Evolutionary conservation across 2,329 filamentous ascomycete species (phyloP), one percentile per base, ranked within the genome.

Genomic region (Colletotrichum tropicale): DNA sequence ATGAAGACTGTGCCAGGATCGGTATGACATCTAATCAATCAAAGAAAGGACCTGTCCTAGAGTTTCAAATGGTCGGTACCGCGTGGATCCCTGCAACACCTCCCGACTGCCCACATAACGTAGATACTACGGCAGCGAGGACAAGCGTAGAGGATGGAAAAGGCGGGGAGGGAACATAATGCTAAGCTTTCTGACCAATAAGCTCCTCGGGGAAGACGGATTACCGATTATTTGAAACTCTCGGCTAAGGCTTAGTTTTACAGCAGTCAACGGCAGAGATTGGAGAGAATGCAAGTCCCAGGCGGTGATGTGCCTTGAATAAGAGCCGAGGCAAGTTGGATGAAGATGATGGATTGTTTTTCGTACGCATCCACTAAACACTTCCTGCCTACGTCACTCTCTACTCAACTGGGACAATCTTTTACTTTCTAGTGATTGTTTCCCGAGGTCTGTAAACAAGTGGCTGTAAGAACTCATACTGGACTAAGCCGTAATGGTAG

Each of bases 301-400:
- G n/a, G n/a, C 43, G 10, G 43, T 52, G 43, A 21, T 52, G 43
- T 21, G 43, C 5, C n/a, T 21, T 52, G 43, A 21, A 5, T 13
- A 0, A 21, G 43, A 52, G 43, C 43, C 43, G 43, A 21, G 43
- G 43, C 43, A 21, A 52, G n/a, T 21, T 5, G n/a, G 10, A 13
- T 1, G n/a, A 52, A 52, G 10, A 2, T 0, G 1, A 21, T n/a
- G 43, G n/a, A 12, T 7, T 13, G 0, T 52, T 0, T 52, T n/a
- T n/a, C n/a, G n/a, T n/a, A n/a, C n/a, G n/a, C n/a, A n/a, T n/a
- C n/a, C n/a, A n/a, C n/a, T n/a, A n/a, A n/a, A n/a, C n/a, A n/a
- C n/a, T n/a, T n/a, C n/a, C n/a, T n/a, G n/a, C n/a, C n/a, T n/a
- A n/a, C n/a, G n/a, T n/a, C 38, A 48, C 3, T 48, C 6, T 3